These are phyloP conservation scores for Eucalyptus marginata DNA, from an alignment of 345 rosid genomes.

Conservation along the genomic window DNA sequence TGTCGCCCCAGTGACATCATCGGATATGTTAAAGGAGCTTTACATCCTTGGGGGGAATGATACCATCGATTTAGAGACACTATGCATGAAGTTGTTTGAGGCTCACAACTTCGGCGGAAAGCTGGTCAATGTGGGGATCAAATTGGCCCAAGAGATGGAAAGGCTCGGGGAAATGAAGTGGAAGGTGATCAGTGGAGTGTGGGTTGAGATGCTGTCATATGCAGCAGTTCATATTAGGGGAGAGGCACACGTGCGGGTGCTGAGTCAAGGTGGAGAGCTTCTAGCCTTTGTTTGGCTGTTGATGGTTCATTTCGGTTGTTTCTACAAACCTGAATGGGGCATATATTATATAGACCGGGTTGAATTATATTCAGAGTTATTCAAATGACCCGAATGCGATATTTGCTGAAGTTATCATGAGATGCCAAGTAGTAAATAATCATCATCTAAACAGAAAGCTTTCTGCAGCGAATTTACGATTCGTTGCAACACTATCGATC, in stretches of 20 bases:
- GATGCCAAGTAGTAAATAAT: not conserved
- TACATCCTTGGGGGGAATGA: no score
- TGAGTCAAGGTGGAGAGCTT: not conserved
- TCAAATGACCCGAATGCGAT: no score
- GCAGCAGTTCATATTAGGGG: not conserved
- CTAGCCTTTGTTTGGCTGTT: not conserved
- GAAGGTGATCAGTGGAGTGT: not conserved
- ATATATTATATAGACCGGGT: accelerated
- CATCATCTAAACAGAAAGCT: no score
- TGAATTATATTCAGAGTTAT: no score
- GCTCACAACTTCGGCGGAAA: no score
- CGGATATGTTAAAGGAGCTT: accelerated
- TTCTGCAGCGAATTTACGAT: not conserved
- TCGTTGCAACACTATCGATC: accelerated
- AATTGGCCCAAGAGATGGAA: accelerated
- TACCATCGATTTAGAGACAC: not conserved
- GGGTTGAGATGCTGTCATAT: not conserved
- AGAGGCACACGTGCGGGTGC: not conserved
- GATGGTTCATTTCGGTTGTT: not conserved
- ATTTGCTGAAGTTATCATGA: no score
- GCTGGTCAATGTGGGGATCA: not conserved
- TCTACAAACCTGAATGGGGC: not conserved
- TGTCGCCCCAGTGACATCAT: accelerated
- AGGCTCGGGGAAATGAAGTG: not conserved
- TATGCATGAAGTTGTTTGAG: not conserved